A percentile compares a stretch with the other conserved stretches of the same genome.
phyloP scores from a whole-genome alignment of 345 rosid genomes.

The Aquilaria yunnanensis region DNA sequence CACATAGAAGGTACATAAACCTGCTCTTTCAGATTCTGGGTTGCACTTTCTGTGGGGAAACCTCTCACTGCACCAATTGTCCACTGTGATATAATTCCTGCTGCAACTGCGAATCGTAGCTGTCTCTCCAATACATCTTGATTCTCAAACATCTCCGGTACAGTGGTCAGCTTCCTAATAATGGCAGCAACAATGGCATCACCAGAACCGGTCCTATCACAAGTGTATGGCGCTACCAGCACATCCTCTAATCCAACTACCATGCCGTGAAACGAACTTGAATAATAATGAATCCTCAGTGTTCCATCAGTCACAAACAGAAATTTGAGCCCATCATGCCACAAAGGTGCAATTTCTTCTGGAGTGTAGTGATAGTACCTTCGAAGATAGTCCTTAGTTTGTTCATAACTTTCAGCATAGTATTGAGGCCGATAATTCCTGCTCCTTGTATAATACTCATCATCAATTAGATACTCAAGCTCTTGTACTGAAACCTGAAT shows the following conservation, averaged over 20 bases:
- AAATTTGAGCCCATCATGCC: conserved; percentile 75
- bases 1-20: conserved; percentile 96
- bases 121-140: conserved; percentile 76
- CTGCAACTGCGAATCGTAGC: conserved; percentile 81
- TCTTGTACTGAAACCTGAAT: conserved; percentile 82
- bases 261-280: conserved; percentile 65
- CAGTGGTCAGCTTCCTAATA: conserved; percentile 69
- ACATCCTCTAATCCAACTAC: conserved; percentile 89
- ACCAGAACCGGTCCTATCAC: conserved; percentile 94
- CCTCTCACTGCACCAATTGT: conserved; percentile 90
- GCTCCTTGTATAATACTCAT: conserved; percentile 54
- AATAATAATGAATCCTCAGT: conserved; percentile 69
- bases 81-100: conserved; percentile 93
- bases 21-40: conserved; percentile 90
- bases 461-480: conserved; percentile 82
- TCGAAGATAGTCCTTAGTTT: conserved; percentile 48
- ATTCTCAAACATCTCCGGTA: conserved; percentile 71
- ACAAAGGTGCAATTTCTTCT: conserved; percentile 72
- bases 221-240: conserved; percentile 78
- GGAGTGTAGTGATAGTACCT: conserved; percentile 70
- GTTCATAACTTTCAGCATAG: conserved; percentile 60
- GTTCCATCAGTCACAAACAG: conserved; percentile 93
- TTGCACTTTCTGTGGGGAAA: conserved; percentile 83
- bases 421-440: conserved; percentile 73
- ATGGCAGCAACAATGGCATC: conserved; percentile 93